Evolutionary conservation across 2,329 filamentous ascomycete genomes (phyloP), one percentile per base, ranked within the genome.

Genomic region (Cercospora sojina): DNA sequence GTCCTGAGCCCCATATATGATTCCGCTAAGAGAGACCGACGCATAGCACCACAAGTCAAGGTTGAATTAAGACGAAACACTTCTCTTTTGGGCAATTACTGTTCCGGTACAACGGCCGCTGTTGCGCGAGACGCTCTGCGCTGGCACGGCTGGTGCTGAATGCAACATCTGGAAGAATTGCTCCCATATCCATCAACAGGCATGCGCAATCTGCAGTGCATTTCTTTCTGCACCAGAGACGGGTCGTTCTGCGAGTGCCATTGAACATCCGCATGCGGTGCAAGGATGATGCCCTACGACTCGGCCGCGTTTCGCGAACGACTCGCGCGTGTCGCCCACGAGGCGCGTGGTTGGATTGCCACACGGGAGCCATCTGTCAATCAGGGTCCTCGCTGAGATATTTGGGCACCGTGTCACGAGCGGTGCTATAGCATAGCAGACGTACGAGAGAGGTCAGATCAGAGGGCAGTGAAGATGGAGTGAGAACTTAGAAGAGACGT

Each of bases 271-370:
- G 53, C 53, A 35, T 25, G 31, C 27, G 53, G 53, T 35, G 53
- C 53, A 32, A 35, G 53, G 53, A 35, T 57, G 53, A 60, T 60
- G 58, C 38, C 58, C n/a, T 18, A 31, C 58, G 58, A 60, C 10
- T 60, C 58, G n/a, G 58, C 20, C 35, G 58, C 38, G 58, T 60
- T 60, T 49, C 20, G 58, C 6, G n/a, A 47, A 20, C 58, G 58
- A 59, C 32, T 59, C 56, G 56, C 27, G 56, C 47, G 23, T 53
- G 47, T 53, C 47, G 10, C 7, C 23, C 47, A 53, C 13, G 47
- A 27, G 47, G 47, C 47, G 47, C 47, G 23, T 27, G 47, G 47
- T 53, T 27, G 47, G 47, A 53, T 53, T 53, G 23, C 47, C 20
- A 53, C 47, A 53, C 23, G 23, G 29, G 47, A 13, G 47, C 35